Evolutionary conservation across 768 basidiomycete genomes (phyloP).

Genomic region (Mycena metata): DNA sequence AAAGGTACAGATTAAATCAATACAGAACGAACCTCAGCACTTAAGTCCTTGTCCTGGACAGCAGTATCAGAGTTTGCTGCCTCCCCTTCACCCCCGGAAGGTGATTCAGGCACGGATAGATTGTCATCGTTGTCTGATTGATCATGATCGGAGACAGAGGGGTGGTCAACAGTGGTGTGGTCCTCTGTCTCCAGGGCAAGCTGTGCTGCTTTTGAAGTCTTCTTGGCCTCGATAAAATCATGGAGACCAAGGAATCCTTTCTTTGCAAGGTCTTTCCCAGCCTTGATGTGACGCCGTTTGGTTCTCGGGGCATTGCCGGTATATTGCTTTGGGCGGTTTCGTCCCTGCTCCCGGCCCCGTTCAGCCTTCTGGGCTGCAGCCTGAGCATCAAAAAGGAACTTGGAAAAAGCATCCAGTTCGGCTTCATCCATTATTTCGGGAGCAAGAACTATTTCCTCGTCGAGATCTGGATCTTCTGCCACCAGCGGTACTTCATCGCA

Average conservation of each 20-base stretch:
- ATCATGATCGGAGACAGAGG: no score
- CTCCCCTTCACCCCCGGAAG: no score
- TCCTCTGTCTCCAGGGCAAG: no score
- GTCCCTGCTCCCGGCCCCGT: neutral
- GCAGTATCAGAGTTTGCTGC: no score
- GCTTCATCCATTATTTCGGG: slow-evolving; percentile 17
- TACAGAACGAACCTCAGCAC: no score
- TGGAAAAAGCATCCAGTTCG: slow-evolving; percentile 21
- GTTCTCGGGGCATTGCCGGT: neutral
- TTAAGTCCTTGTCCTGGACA: no score
- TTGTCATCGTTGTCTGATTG: no score
- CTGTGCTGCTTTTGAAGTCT: no score
- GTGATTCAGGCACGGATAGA: no score
- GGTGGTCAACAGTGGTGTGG: no score
- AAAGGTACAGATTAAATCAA: no score
- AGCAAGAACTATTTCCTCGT: slow-evolving; percentile 14
- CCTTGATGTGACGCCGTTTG: slow-evolving; percentile 2
- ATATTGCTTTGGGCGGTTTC: slow-evolving; percentile 5
- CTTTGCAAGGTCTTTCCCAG: neutral
- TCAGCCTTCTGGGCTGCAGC: slow-evolving; percentile 17
- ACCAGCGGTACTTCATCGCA: neutral
- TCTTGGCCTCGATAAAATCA: slow-evolving; percentile 12
- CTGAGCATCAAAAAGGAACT: slow-evolving; percentile 20
- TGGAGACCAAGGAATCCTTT: no score
- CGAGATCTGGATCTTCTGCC: slow-evolving; percentile 8